Base-by-base conservation (phyloP, 1,139 yeast genomes). In the Casaregolazyma suthepensis region DNA sequence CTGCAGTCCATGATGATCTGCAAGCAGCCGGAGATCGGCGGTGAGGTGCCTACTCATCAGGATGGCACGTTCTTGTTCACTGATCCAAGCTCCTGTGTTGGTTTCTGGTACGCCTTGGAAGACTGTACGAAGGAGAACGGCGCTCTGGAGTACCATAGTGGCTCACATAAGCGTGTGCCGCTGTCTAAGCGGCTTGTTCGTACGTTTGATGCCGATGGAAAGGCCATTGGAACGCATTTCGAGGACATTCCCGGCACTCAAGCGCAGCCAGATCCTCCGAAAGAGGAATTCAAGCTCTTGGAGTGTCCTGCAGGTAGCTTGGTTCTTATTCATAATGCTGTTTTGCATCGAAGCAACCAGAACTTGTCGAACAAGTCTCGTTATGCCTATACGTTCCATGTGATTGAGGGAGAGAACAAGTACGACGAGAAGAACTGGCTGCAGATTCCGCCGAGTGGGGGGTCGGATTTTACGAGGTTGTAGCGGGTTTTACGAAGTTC, bases 41-140 rank as follows among this genome's bases (percentile, higher is more conserved):
- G 85, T 1, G 84, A 82, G 45, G 95, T 87, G 0, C 94, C 94
- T 1, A 76, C 87, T 0, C 96, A 87, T 63, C 86, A 84, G 52
- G 96, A 87, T 65, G 90, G 83, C 1, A 82, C 83, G 2, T 87
- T 87, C 61, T 72, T 87, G 40, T 87, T 75, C 68, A 87, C 95
- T 0, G 74, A 80, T 29, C 95, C 95, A 0, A 82, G 78, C 53
- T 71, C 82, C 1, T 90, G 93, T 0, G 68, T 86, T 45, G 96
- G 95, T 3, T 87, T 84, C 65, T 87, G 95, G 95, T 81, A 82
- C 63, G 93, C 95, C 0, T 70, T 87, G 59, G 90, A 87, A 61
- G 87, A 85, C 62, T 87, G 94, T 64, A 82, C 85, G 1, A 59
- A 66, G 5, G 72, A 71, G 6, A 87, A 87, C 65, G 95, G 95